phyloP scores from a whole-genome alignment of 2,329 filamentous ascomycete genomes.

The Monilinia fructicola region DNA sequence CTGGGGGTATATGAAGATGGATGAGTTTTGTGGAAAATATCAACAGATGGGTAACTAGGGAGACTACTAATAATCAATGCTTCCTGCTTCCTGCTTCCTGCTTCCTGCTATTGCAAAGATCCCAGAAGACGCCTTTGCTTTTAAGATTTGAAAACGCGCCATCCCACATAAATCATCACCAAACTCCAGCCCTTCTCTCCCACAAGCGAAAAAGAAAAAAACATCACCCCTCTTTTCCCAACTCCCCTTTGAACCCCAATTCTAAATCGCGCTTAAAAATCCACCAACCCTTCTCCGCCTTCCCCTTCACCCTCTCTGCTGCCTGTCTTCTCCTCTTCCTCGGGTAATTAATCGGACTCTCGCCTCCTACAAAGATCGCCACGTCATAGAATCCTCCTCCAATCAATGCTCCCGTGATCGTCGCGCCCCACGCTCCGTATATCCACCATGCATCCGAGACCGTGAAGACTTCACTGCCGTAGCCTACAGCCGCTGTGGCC shows the following conservation, averaged over 20 bases:
- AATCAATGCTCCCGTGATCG: slow-evolving; percentile 43
- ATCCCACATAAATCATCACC: too few species aligned
- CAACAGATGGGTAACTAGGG: too few species aligned
- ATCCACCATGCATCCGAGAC: slow-evolving; percentile 43
- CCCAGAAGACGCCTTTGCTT: neutral
- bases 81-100: too few species aligned
- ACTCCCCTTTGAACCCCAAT: neutral
- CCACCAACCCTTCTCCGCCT: slow-evolving; percentile 43
- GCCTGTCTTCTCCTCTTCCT: slow-evolving; percentile 39
- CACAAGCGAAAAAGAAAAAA: too few species aligned
- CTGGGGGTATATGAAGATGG: too few species aligned
- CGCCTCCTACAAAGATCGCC: slow-evolving; percentile 51
- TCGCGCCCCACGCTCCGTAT: slow-evolving; percentile 46
- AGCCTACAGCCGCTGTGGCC: slow-evolving; percentile 47
- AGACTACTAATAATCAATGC: too few species aligned
- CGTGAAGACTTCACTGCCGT: slow-evolving; percentile 44
- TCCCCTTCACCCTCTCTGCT: slow-evolving; percentile 44
- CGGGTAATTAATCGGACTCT: slow-evolving; percentile 52
- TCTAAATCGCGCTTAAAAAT: slow-evolving; percentile 15
- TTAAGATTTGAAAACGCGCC: neutral
- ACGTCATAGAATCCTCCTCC: slow-evolving; percentile 52
- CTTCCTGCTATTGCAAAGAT: too few species aligned
- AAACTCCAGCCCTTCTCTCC: neutral
- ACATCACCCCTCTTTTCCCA: neutral
- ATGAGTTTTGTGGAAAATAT: too few species aligned